Conservation (phyloP, 768 basidiomycete species). For the Russula sp. region DNA sequence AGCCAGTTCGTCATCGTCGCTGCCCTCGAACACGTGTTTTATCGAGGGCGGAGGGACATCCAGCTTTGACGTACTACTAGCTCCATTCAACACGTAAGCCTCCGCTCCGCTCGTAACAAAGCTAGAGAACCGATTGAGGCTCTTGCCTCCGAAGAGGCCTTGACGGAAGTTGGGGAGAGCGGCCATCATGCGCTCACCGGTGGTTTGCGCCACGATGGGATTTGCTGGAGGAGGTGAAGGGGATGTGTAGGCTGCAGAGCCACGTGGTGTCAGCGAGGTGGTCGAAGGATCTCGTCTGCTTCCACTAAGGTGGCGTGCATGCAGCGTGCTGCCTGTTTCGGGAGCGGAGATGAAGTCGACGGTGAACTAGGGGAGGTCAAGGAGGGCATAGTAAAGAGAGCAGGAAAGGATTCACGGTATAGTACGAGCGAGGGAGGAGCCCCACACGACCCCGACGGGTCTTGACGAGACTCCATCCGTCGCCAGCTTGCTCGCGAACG, state of each 20-base stretch:
- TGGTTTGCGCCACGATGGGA: slow-evolving; percentile 54
- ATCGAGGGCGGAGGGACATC: slow-evolving; percentile 20
- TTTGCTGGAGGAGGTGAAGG: slow-evolving; percentile 26
- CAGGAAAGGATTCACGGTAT: slow-evolving; percentile 45
- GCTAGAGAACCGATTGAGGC: slow-evolving; percentile 75
- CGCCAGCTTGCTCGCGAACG: slow-evolving; percentile 63
- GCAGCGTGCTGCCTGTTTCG: slow-evolving; percentile 32
- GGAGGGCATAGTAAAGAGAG: not conserved
- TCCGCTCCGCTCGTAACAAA: slow-evolving; percentile 86
- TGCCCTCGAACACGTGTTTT: slow-evolving; percentile 24
- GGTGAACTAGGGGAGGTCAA: slow-evolving; percentile 45
- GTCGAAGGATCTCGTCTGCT: slow-evolving; percentile 34
- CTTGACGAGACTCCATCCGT: slow-evolving; percentile 77
- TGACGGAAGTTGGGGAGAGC: slow-evolving; percentile 61
- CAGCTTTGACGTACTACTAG: slow-evolving; percentile 28
- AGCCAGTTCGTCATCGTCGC: slow-evolving; percentile 32
- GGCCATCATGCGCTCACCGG: slow-evolving; percentile 50
- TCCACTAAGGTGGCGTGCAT: slow-evolving; percentile 19
- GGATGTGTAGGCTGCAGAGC: slow-evolving; percentile 27
- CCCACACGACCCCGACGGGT: slow-evolving; percentile 48
- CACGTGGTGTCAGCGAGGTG: slow-evolving; percentile 44
- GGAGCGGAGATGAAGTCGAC: slow-evolving; percentile 51
- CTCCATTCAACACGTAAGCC: slow-evolving; percentile 71
- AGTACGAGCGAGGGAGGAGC: slow-evolving; percentile 62
- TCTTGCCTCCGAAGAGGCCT: slow-evolving; percentile 68